Evolutionary conservation across 2,329 filamentous ascomycete species (phyloP).

Genomic region (Elsinoe perseae): DNA sequence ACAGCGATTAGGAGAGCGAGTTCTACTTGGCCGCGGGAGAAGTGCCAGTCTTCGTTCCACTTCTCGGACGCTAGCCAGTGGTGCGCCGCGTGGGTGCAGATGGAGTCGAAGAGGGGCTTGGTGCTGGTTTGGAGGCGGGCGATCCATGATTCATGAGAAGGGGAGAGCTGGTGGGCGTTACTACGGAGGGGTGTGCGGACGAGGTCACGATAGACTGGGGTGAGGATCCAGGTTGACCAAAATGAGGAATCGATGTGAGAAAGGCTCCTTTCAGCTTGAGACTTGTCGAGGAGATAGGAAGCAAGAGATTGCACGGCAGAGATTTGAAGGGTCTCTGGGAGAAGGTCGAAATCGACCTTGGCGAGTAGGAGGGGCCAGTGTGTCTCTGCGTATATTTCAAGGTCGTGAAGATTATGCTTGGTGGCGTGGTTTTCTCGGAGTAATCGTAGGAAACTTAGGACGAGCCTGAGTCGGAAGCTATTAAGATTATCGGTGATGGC

Average conservation of each 20-base stretch:
- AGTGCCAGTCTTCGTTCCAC: conserved; percentile 1
- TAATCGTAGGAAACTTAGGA: not conserved
- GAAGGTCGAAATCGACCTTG: not conserved
- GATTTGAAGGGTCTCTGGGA: not conserved
- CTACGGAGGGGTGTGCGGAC: not conserved
- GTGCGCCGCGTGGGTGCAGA: not conserved
- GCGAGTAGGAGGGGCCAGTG: not conserved
- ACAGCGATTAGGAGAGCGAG: not conserved
- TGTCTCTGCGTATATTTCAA: not conserved
- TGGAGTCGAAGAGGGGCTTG: not conserved
- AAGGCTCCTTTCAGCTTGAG: not conserved
- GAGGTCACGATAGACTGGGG: not conserved
- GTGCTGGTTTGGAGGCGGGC: not conserved
- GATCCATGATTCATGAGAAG: not conserved
- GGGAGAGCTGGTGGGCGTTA: not conserved
- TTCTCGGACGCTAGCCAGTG: not conserved
- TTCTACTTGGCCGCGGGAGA: not conserved
- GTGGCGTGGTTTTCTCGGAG: not conserved
- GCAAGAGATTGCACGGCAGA: not conserved
- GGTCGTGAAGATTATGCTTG: not conserved
- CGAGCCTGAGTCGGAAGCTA: not conserved
- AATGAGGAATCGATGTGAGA: not conserved
- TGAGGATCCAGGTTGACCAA: not conserved
- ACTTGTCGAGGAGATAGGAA: not conserved
- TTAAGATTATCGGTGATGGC: not conserved